Base-by-base conservation (phyloP, 192 early-diverging fungal species). In the Podila horticola region DNA sequence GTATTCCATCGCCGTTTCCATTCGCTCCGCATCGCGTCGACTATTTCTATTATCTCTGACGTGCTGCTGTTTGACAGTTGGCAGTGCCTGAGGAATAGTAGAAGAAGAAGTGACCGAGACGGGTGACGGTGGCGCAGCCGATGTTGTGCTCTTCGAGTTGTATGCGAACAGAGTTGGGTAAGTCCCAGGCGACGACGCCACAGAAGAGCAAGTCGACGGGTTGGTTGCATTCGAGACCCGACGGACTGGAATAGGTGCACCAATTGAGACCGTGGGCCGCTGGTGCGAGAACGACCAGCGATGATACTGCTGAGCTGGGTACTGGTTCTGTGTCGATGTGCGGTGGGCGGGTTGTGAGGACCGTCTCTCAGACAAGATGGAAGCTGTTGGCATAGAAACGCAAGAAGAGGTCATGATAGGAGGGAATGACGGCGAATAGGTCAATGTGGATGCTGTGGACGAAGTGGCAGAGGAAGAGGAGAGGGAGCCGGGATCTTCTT, bases 401-500 rank as follows among this genome's bases (percentile, higher is more conserved):
- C 41, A 45, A 45, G 41, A 12, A 55, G 52, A 24, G 6, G 20
- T 26, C 59, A 33, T 61, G 12, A 19, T 61, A 1, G 59, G 59
- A 19, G 59, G 26, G 26, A 33, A 61, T 4, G 51, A 63, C 10
- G 65, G 70, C 7, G 70, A 45, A n/a, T 33, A 52, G 0, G 64
- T 24, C 0, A 36, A 60, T 19, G 60, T 26, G 8, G 55, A 36
- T 38, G 61, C 55, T 5, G 57, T 29, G 5, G 68, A 31, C 19
- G 75, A 62, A 1, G 59, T 41, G 19, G 63, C 20, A 2, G 75
- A 79, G 2, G 77, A 73, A 4, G 77, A 73, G 48, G 77, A 81
- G 5, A 62, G 20, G 0, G 34, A 48, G 20, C 62, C 77, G 12
- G 55, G 34, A 69, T 81, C 77, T 5, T 79, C 76, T 36, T 81